Evolutionary conservation across 2,329 filamentous ascomycete genomes (phyloP).

Genomic region (Bipolaris zeicola): DNA sequence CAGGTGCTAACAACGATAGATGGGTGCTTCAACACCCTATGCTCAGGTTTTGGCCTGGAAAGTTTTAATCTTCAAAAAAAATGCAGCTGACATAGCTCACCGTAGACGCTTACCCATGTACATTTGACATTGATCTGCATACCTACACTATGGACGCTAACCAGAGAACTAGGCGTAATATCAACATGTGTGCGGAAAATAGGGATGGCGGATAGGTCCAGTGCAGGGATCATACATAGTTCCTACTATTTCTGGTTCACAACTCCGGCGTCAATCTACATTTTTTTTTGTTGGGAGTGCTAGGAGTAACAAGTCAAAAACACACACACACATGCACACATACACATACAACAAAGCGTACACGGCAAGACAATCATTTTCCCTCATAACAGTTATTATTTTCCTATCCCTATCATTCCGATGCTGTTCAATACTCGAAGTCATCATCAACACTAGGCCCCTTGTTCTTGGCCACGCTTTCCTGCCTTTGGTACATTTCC

Average conservation of each 20-base stretch:
- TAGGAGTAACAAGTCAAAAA: neutral
- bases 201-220: no score
- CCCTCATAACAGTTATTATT: neutral
- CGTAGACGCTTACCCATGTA: neutral
- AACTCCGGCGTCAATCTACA: no score
- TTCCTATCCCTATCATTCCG: neutral
- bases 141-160: neutral
- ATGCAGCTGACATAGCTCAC: neutral
- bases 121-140: neutral
- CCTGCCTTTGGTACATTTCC: conserved; percentile 96
- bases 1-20: neutral
- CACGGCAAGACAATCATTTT: neutral
- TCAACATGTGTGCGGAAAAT: no score
- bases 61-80: neutral
- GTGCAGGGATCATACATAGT: no score
- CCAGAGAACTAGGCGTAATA: neutral
- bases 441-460: conserved; percentile 90
- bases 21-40: neutral
- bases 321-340: neutral
- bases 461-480: conserved; percentile 85
- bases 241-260: no score
- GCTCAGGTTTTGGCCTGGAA: neutral
- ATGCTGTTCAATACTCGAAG: conserved; percentile 78
- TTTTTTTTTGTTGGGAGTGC: no score
- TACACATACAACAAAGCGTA: neutral